A percentile compares a stretch with the other conserved stretches of the same genome.
Evolutionary conservation across 2,329 filamentous ascomycete genomes (phyloP).

Genomic region (Monilinia vaccinii-corymbosi): DNA sequence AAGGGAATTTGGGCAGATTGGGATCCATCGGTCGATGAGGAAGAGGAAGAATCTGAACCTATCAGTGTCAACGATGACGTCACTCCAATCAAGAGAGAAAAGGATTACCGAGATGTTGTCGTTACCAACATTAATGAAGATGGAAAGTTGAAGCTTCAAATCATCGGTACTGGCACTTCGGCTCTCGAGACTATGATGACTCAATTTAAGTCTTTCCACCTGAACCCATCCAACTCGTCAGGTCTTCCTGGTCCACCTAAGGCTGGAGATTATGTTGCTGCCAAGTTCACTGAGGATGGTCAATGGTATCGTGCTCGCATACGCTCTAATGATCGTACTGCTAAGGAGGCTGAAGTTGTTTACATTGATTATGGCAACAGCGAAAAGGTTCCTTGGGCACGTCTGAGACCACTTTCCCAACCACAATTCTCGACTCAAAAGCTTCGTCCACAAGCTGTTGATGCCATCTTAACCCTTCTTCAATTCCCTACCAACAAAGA

Average conservation of each 20-base stretch:
- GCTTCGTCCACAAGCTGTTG: conserved; percentile 77
- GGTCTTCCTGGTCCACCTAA: conserved; percentile 71
- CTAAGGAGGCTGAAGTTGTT: conserved; percentile 79
- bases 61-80: conserved; percentile 43
- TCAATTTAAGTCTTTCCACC: conserved; percentile 83
- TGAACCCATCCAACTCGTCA: conserved; percentile 71
- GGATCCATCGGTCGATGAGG: conserved; percentile 78
- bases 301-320: conserved; percentile 93
- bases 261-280: conserved; percentile 82
- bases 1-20: conserved; percentile 92
- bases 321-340: conserved; percentile 83
- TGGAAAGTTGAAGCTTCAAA: conserved; percentile 81
- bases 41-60: conserved; percentile 44
- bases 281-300: conserved; percentile 79
- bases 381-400: conserved; percentile 77
- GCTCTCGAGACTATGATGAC: conserved; percentile 82
- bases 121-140: conserved; percentile 82
- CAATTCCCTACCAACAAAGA: conserved; percentile 77
- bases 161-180: conserved; percentile 77
- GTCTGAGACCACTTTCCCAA: conserved; percentile 71
- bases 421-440: conserved; percentile 71
- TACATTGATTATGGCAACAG: conserved; percentile 97
- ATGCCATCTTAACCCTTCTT: conserved; percentile 79
- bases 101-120: conserved; percentile 87
- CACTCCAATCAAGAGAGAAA: conserved; percentile 52